Evolutionary conservation across 2,329 filamentous ascomycete genomes (phyloP), one percentile per base, ranked within the genome.

Genomic region (Calcarisporium arbuscula): DNA sequence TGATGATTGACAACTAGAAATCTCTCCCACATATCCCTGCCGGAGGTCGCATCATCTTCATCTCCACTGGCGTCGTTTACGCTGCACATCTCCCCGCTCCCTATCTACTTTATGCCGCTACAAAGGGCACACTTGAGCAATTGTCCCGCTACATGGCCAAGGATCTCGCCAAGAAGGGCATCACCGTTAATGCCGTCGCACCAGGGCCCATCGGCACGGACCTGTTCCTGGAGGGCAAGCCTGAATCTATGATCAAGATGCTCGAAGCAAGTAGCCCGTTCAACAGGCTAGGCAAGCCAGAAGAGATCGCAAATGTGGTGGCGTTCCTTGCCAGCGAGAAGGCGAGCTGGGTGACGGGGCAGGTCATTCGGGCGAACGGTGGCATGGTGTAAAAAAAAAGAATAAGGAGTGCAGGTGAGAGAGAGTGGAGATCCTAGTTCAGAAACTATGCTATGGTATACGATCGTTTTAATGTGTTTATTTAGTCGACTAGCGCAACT

Each of bases 111-210:
- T 80, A 80, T 49, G 61, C 60, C 8, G 57, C 66, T 1, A 73
- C 68, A 28, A 80, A 80, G 48, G 75, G 72, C 30, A 71, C 74
- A 8, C 64, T 80, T 26, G 74, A 80, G 51, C 71, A 77, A 51
- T 68, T 79, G 58, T 67, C 67, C 1, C 65, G 72, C 9, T 55
- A 68, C 4, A 51, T 78, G 40, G 63, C 68, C 28, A 78, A 76
- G 51, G 73, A 77, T 34, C 62, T 78, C 16, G 71, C 62, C 2
- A 44, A 54, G 8, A 68, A 64, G 44, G 67, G 66, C 3, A 72
- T 77, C 49, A 59, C 54, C 5, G 63, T 68, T 38, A 68, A 68
- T 36, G 61, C 61, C 8, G 49, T 61, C 3, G 56, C 52, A 5
- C 57, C 56, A 2, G 57, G 57, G 0, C 72, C 74, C 2, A 78